Base-by-base conservation (phyloP, 148 eudicot species). In the Rhododendron vialii region DNA sequence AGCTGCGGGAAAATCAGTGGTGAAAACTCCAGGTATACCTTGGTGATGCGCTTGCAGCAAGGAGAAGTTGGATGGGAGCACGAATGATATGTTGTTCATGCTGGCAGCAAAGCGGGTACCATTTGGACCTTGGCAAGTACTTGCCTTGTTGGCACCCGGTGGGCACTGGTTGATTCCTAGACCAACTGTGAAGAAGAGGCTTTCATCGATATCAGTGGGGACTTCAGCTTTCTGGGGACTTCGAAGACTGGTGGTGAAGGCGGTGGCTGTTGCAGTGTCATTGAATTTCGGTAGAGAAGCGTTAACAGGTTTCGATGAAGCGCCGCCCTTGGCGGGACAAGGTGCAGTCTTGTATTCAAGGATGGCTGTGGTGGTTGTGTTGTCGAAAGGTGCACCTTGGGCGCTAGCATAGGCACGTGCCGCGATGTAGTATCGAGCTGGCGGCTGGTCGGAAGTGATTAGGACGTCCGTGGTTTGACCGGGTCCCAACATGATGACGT, bases 391-490 rank as follows among this genome's bases (percentile, higher is more conserved):
- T 8, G 95, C 95, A 12, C 94, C 93, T 86, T 92, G 97, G 26
- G 98, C 99, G 65, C 95, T 94, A 41, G 95, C 94, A 82, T 96
- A 96, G 7, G 98, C 94, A 24, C 91, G 88, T 7, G 94, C 97
- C 10, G 94, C 97, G 8, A 94, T 90, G 92, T 96, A 95, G 92
- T 96, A 96, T 4, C 94, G 91, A 10, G 90, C 90, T 8, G 99
- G 94, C 26, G 90, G 83, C 82, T 94, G 99, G 85, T 92, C 75
- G 7, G 94, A 98, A 0, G 89, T 89, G 90, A 96, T 92, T 45
- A 96, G 90, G 84, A 95, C 94, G 45, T 95, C 98, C 1, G 98
- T 95, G 69, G 99, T 96, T 84, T 96, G 99, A 33, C 99, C 98
- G 0, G 98, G 99, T 11, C 98, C 99, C 36, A 96, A 87, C 96